Evolutionary conservation across 176 grass and related monocot genomes (phyloP).

Genomic region (Calamus simplicifolius): DNA sequence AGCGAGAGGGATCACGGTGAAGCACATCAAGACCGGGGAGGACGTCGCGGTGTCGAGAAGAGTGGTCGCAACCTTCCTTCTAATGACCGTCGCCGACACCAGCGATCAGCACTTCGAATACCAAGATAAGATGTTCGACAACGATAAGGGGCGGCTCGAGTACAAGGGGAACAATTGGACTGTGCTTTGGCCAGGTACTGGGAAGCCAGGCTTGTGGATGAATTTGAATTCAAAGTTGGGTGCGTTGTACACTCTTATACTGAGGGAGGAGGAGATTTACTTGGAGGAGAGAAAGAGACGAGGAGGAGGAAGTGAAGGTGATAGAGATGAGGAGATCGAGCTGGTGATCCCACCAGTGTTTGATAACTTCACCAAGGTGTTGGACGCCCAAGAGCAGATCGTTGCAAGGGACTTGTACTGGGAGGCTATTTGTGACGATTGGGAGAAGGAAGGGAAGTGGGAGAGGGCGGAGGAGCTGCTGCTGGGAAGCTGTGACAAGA

Average conservation of each 20-base stretch:
- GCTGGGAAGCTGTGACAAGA: conserved; percentile 33
- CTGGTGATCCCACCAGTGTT: conserved; percentile 58
- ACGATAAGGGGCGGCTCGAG: conserved; percentile 47
- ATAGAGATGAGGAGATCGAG: conserved; percentile 26
- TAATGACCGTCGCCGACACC: conserved; percentile 70
- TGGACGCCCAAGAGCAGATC: conserved; percentile 44
- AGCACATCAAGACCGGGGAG: conserved; percentile 69
- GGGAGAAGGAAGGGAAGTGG: neutral
- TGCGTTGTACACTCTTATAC: conserved; percentile 44
- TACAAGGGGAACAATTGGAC: conserved; percentile 38
- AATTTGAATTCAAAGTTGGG: conserved; percentile 46
- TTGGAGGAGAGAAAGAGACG: conserved; percentile 3
- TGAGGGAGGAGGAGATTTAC: conserved; percentile 41
- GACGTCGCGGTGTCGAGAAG: conserved; percentile 42
- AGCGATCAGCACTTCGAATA: conserved; percentile 75
- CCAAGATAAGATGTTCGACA: conserved; percentile 65
- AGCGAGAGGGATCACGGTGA: conserved; percentile 33
- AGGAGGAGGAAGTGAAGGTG: neutral
- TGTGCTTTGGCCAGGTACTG: conserved; percentile 55
- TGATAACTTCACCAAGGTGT: conserved; percentile 45
- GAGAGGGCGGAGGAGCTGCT: conserved; percentile 32
- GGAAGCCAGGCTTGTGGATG: conserved; percentile 72
- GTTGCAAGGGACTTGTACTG: conserved; percentile 58
- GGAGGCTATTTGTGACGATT: conserved; percentile 35
- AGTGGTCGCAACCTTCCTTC: conserved; percentile 39